phyloP scores from a whole-genome alignment of 495 filamentous ascomycete species.

The Penicillium longicatenatum region DNA sequence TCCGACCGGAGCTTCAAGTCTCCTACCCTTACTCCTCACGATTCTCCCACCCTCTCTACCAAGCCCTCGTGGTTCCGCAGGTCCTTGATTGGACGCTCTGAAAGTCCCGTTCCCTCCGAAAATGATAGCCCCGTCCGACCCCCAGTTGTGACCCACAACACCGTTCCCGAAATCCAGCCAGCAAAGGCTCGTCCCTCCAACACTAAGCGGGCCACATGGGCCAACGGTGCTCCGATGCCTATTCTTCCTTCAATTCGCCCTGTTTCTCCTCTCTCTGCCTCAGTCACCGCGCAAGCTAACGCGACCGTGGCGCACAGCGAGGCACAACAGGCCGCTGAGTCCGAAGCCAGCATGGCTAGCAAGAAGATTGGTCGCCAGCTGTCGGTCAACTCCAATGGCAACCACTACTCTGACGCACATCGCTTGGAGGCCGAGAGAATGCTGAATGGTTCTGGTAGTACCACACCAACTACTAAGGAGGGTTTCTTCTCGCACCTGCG shows the following conservation, averaged over 20 bases:
- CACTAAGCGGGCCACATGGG: slow-evolving; percentile 84
- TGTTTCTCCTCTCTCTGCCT: slow-evolving; percentile 89
- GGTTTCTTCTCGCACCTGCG: slow-evolving; percentile 97
- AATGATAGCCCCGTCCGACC: slow-evolving; percentile 39
- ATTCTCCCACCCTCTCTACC: slow-evolving; percentile 69
- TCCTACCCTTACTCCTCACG: slow-evolving; percentile 61
- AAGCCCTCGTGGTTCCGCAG: slow-evolving; percentile 97
- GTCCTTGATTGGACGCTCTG: slow-evolving; percentile 77
- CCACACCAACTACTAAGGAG: slow-evolving; percentile 72
- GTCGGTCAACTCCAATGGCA: slow-evolving; percentile 90
- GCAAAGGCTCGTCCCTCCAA: slow-evolving; percentile 62
- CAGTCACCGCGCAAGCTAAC: slow-evolving; percentile 86
- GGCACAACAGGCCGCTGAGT: slow-evolving; percentile 28
- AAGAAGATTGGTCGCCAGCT: slow-evolving; percentile 97
- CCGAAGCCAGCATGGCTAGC: slow-evolving; percentile 58
- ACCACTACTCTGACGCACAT: slow-evolving; percentile 85
- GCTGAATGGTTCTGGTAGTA: slow-evolving; percentile 75
- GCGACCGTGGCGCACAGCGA: slow-evolving; percentile 36
- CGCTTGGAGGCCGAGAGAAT: slow-evolving; percentile 89
- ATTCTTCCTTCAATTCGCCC: slow-evolving; percentile 96
- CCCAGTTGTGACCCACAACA: slow-evolving; percentile 55
- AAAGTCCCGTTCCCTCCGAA: slow-evolving; percentile 53
- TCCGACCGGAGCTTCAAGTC: slow-evolving; percentile 70
- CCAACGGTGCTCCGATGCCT: slow-evolving; percentile 91
- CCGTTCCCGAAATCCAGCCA: slow-evolving; percentile 47